Evolutionary conservation across 306 rosid genomes (phyloP), one percentile per base, ranked within the genome.

Genomic region (Corylus heterophylla): DNA sequence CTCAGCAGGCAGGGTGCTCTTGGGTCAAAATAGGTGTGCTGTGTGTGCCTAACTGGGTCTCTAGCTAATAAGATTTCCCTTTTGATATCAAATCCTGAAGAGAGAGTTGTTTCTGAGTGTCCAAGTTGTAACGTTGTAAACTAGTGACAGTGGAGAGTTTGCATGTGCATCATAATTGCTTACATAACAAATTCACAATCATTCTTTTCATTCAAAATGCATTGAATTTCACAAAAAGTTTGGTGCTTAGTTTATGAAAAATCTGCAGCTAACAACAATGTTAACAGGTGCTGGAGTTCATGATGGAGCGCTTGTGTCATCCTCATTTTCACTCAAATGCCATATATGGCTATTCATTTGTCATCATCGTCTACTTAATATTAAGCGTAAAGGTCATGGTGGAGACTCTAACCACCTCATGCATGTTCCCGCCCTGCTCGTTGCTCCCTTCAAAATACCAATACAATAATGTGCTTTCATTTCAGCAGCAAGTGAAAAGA

Each of bases 51-150:
- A 42, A 22, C 20, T 45, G 75, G 74, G 29, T 47, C 50, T 78
- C 14, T 77, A n/a, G n/a, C n/a, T n/a, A 42, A 39, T 66, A 31
- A 35, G 85, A 77, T 77, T 71, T 78, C 51, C 51, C 66, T 25
- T 59, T 59, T 25, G 66, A 59, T 29, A 22, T 8, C 29, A 59
- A 59, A 59, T 59, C n/a, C 35, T 27, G 4, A 5, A 39, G 44
- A n/a, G 3, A 17, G 66, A 29, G 18, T 76, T 70, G 25, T 51
- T 11, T 47, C 22, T 5, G 14, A 58, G 25, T 58, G 20, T 64
- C 63, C 62, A 76, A n/a, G 52, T 35, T 64, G 58, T 59, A 59
- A 62, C 71, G 35, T 59, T 39, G 12, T 52, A 4, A 14, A 47
- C 3, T 17, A 54, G 4, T 59, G 7, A 42, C 13, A 54, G 56